Evolutionary conservation across 805 yeast species (phyloP), one percentile per base, ranked within the genome.

Genomic region (Candida yuanshanica): DNA sequence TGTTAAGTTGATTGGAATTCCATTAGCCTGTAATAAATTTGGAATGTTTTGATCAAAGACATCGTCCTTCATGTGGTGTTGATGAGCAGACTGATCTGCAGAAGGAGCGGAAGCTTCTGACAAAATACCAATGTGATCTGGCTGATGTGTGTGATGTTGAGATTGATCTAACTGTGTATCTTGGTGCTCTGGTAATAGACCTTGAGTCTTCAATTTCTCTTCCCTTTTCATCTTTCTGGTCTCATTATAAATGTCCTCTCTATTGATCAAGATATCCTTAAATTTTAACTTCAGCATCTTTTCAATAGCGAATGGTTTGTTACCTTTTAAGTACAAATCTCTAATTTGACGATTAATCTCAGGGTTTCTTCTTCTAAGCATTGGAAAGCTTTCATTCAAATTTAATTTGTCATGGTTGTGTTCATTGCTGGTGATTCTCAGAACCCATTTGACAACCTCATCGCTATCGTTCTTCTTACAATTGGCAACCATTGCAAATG

Each of bases 141-240:
- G 41, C 13, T 35, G 35, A n/a, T 16, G n/a, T 35, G 25, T 37
- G 40, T 21, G 37, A 17, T 37, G 41, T 26, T 35, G 39, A 20
- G 37, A 27, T 11, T 39, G 34, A 18, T 33, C 21, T 34, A 21
- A 27, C 6, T n/a, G 32, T n/a, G 39, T 21, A 12, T 25, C 26
- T 24, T 38, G 43, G 13, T n/a, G 37, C 17, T 45, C 13, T 16
- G 46, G 23, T 14, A 36, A 20, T 11, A 36, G 42, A 13, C 42
- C 38, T 17, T 24, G 16, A 22, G 8, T 23, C 27, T 50, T 56
- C 24, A 43, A 33, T 39, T 50, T 55, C 36, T 56, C 61, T 38
- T 56, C 61, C 36, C 61, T 49, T 36, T 56, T 56, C 61, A 56
- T 56, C 49, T 56, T 56, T 55, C 61, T 53, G 1, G 61, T 56